phyloP scores from a whole-genome alignment of 1,284 basidiomycete genomes.

The Pyrrhoderma lamaoense region DNA sequence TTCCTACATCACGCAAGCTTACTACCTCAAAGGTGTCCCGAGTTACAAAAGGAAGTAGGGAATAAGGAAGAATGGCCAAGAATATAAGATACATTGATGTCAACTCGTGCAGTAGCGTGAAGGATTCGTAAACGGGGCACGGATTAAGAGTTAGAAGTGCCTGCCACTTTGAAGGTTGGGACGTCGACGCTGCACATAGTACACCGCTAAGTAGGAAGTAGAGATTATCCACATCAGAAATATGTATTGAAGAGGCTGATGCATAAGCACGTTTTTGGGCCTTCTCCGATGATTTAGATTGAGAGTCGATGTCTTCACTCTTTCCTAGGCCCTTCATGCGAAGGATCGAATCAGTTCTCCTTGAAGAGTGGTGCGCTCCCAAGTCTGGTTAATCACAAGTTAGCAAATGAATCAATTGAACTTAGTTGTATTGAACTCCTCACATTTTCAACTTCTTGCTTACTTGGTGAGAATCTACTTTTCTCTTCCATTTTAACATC shows the following conservation, averaged over 20 bases:
- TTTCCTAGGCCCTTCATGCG: too few species aligned
- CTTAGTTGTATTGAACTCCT: not conserved
- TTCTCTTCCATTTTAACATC: too few species aligned
- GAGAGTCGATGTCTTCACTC: too few species aligned
- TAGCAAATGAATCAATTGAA: too few species aligned
- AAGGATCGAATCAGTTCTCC: too few species aligned
- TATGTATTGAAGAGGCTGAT: not conserved
- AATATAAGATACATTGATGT: constrained; percentile 18
- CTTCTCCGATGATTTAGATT: not conserved
- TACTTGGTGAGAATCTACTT: not conserved
- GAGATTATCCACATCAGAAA: constrained; percentile 9
- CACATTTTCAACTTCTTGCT: not conserved
- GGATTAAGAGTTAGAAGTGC: constrained; percentile 18
- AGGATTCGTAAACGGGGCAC: constrained; percentile 14
- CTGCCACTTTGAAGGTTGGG: constrained; percentile 12
- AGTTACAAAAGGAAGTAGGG: constrained; percentile 7
- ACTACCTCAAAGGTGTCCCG: constrained; percentile 16
- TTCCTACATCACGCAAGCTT: constrained; percentile 19
- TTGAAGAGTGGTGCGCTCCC: too few species aligned
- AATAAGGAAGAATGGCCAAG: constrained; percentile 17
- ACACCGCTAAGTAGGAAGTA: constrained; percentile 18
- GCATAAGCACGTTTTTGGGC: constrained; percentile 5
- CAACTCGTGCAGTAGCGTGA: constrained; percentile 6
- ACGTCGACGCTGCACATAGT: constrained; percentile 1
- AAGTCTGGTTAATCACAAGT: too few species aligned